Base-by-base conservation (phyloP, 192 early-diverging fungal species). In the Coemansia sp. region DNA sequence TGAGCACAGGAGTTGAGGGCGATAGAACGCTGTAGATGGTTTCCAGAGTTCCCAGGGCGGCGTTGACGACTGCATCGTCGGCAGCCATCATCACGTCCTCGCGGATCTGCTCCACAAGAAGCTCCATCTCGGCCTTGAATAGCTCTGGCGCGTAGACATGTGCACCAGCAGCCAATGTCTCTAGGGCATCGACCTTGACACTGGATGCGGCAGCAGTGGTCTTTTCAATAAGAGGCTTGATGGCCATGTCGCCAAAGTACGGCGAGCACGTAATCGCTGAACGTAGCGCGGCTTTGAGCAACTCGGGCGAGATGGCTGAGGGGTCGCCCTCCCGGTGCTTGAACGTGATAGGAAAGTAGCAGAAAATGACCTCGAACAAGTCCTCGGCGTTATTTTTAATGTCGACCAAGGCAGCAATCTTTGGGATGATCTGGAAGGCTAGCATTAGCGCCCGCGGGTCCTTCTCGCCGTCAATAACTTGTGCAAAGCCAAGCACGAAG, bases 291-390 rank as follows among this genome's bases (percentile, higher is more conserved):
- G 77, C 32, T 82, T 98, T 97, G 32, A 99, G 80, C 84, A 95
- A 87, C 31, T 95, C 95, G 13, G 97, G 85, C 27, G 98, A 94
- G 44, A 99, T 96, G 19, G 94, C 94, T 58, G 95, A 92, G 11
- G 93, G 89, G 86, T 99, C 97, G 74, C 95, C 93, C 12, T 94
- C 93, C 1, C 95, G 92, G 17, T 95, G 91, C 82, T 93, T 92
- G 76, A 99, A 99, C 5, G 97, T 98, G 74, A 99, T 98, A 5
- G 98, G 98, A 68, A 99, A 99, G 84, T 99, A 99, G 84, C 97
- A 99, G 64, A 98, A 99, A 42, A 95, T 88, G 27, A 98, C 90
- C 70, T 98, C 95, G 76, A 98, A 99, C 45, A 99, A 71, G 70
- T 96, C 95, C 85, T 96, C 95, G 0, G 91, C 86, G 69, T 94